Evolutionary conservation across 2,329 filamentous ascomycete genomes (phyloP).

Genomic region (Penicillium brasilianum): DNA sequence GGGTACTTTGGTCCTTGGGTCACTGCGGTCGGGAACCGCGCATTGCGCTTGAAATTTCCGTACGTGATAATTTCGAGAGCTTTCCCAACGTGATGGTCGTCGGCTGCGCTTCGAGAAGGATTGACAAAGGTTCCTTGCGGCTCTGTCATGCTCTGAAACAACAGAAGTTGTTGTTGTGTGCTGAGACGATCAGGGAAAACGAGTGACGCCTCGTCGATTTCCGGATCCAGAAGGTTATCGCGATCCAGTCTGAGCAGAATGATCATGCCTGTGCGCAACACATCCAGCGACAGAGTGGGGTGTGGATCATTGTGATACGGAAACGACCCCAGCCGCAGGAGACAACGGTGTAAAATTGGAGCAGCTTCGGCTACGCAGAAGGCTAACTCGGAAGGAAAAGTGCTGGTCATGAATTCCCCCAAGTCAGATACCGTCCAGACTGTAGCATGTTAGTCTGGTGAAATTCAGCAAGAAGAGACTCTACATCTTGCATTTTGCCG

Average conservation of each 20-base stretch:
- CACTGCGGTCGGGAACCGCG: background rate
- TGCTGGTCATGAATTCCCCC: background rate
- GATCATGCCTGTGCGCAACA: background rate
- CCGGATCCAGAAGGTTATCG: background rate
- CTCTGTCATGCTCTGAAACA: background rate
- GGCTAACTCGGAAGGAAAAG: background rate
- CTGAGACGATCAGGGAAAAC: background rate
- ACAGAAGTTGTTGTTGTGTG: background rate
- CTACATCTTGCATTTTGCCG: background rate
- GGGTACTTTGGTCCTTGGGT: background rate
- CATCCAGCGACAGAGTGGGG: background rate
- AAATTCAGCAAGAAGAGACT: background rate
- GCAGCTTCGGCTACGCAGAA: background rate
- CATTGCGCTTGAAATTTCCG: background rate
- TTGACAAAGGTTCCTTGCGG: background rate
- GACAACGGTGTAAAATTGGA: background rate
- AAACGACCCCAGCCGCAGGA: slow-evolving; percentile 3
- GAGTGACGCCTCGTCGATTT: background rate
- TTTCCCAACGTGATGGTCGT: slow-evolving; percentile 2
- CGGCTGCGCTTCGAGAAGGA: background rate
- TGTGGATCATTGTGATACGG: slow-evolving; percentile 2
- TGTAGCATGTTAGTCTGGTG: background rate
- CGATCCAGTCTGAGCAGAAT: slow-evolving; percentile 1
- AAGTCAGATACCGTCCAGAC: background rate
- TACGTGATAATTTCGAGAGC: slow-evolving; percentile 1